Base-by-base conservation (phyloP, 2,329 filamentous ascomycete genomes). In the Cladosporium sp. region DNA sequence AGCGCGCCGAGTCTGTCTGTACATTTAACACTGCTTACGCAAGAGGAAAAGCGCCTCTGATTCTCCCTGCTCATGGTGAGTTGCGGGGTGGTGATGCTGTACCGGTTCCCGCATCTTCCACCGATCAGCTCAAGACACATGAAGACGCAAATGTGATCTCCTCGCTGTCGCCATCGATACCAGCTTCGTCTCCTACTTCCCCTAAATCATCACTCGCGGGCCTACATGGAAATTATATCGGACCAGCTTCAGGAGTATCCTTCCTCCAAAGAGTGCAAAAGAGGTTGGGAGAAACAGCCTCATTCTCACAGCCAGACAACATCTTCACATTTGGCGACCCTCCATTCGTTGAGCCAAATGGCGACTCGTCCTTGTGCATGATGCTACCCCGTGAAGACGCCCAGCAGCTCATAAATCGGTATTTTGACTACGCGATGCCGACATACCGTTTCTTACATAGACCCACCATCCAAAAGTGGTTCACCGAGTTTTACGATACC, bases 291-390 rank as follows among this genome's bases (percentile, higher is more conserved):
- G 20, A 73, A 48, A 69, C 19, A 29, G 43, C 24, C 17, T 43
- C 40, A n/a, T 43, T 43, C 24, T 43, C 40, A 4, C 68, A 69
- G 18, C 63, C 70, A 20, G 69, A 68, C 1, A 71, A 73, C 2
- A 76, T 78, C 19, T 77, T 78, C 56, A 72, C 73, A 0, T 77
- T 74, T 56, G 75, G 73, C 12, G 77, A 80, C 57, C 66, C 74
- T 11, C 74, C 72, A 2, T 54, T 77, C 7, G 71, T 72, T 0
- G 70, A 75, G 3, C 69, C 68, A 40, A 70, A 74, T 13, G 32
- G 6, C 4, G 40, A 43, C 53, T 63, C 68, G 1, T 68, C 69
- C 0, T 72, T 73, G 47, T 75, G 73, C 50, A 63, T 73, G 9
- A 58, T 78, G 38, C 71, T 68, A 6, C 61, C 67, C 2, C 55